phyloP scores from a whole-genome alignment of 371 early-diverging fungal species.

The Phascolomyces articulosus region DNA sequence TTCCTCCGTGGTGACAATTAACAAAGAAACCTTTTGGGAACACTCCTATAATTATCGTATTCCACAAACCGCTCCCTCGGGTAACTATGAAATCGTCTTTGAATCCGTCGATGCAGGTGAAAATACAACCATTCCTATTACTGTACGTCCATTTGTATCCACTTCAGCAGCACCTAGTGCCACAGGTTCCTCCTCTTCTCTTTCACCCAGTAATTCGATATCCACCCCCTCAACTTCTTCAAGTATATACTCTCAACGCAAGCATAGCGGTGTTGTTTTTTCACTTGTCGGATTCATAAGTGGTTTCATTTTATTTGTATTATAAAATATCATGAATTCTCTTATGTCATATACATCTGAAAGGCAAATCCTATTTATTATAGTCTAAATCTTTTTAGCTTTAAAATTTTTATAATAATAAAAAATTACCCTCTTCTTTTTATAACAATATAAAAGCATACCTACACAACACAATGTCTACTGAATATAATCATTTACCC shows the following conservation, averaged over 20 bases:
- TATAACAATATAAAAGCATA: too few relatives aligned
- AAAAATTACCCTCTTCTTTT: not conserved
- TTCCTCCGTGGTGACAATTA: slow-evolving; percentile 17
- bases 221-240: not conserved
- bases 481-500: slow-evolving; percentile 43
- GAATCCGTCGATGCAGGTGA: slow-evolving; percentile 16
- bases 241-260: not conserved
- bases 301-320: too few relatives aligned
- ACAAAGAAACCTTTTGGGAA: slow-evolving; percentile 21
- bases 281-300: not conserved
- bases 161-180: slow-evolving; percentile 10
- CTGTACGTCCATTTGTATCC: slow-evolving; percentile 21
- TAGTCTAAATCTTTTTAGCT: not conserved
- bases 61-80: slow-evolving; percentile 14
- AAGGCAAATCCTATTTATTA: not conserved
- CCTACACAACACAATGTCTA: not conserved
- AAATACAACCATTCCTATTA: slow-evolving; percentile 29
- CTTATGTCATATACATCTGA: not conserved
- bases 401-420: not conserved
- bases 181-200: slow-evolving; percentile 6
- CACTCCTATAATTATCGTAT: slow-evolving; percentile 27
- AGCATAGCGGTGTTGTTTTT: not conserved
- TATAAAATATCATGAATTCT: too few relatives aligned
- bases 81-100: slow-evolving; percentile 28
- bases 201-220: not conserved